A percentile compares a stretch with the other conserved stretches of the same genome.
Conservation (phyloP, 176 grass and related monocot species). For the Cenchrus americanus region DNA sequence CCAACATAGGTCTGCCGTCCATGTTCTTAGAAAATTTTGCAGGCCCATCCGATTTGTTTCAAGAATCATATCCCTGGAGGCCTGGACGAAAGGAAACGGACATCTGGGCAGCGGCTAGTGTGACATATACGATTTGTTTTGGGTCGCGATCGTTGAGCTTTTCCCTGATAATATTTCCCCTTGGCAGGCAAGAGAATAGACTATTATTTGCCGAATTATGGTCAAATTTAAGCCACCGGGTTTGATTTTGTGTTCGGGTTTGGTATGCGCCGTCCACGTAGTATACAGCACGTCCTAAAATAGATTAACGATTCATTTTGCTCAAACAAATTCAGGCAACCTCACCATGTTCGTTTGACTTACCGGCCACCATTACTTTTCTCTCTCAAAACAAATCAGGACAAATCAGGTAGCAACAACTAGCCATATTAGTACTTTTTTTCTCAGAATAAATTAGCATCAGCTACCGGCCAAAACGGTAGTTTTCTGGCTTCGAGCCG, state of each 20-base stretch:
- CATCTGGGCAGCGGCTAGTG: background rate
- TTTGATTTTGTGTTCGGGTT: background rate
- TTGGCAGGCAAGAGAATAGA: background rate
- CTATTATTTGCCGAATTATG: background rate
- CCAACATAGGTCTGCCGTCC: background rate
- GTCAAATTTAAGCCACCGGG: background rate
- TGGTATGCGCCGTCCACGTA: no score
- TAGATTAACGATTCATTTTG: no score
- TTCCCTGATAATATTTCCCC: background rate
- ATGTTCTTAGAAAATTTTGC: background rate
- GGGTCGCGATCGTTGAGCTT: background rate
- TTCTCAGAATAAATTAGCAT: no score
- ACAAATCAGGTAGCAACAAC: no score
- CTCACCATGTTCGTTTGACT: no score
- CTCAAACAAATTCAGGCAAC: no score
- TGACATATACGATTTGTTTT: background rate
- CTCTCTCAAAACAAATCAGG: no score
- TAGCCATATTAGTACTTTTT: no score
- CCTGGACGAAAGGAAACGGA: background rate
- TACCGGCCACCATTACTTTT: no score
- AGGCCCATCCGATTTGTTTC: background rate
- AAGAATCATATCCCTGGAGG: background rate
- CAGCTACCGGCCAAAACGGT: no score
- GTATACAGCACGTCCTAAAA: no score
- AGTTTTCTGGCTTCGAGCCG: background rate